Evolutionary conservation across 192 early-diverging fungal genomes (phyloP).

Genomic region (Umbelopsis vinacea): DNA sequence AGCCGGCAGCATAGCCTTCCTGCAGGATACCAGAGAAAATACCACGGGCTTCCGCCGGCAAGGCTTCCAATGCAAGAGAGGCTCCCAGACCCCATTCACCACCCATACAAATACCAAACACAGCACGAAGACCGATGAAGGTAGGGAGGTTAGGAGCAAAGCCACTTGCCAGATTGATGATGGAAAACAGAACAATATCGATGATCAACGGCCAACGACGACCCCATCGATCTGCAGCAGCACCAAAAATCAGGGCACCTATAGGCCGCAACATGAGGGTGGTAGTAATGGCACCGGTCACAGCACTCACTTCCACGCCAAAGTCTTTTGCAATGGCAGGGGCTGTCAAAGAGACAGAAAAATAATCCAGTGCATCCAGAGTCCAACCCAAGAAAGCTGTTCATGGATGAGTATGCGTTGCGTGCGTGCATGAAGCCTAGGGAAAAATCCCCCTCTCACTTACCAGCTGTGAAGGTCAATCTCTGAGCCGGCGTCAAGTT

Average conservation of each 20-base stretch:
- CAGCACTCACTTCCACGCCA: conserved; percentile 52
- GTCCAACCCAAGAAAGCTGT: conserved; percentile 73
- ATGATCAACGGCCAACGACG: conserved; percentile 71
- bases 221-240: conserved; percentile 68
- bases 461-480: conserved; percentile 39
- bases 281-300: conserved; percentile 68
- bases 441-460: too few species aligned
- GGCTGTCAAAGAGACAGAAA: conserved; percentile 60
- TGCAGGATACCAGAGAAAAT: conserved; percentile 80
- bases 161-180: conserved; percentile 65
- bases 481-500: conserved; percentile 30
- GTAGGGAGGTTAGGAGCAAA: conserved; percentile 63
- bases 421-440: too few species aligned
- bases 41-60: conserved; percentile 70
- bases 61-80: conserved; percentile 71
- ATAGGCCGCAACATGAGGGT: conserved; percentile 73
- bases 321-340: conserved; percentile 62
- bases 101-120: conserved; percentile 76
- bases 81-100: conserved; percentile 77
- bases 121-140: conserved; percentile 63
- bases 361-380: conserved; percentile 75
- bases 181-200: conserved; percentile 64
- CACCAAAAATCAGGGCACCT: conserved; percentile 75
- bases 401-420: too few species aligned
- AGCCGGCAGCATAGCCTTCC: conserved; percentile 72